Base-by-base conservation (phyloP, 2,329 filamentous ascomycete genomes). In the Neofusicoccum umdonicola region DNA sequence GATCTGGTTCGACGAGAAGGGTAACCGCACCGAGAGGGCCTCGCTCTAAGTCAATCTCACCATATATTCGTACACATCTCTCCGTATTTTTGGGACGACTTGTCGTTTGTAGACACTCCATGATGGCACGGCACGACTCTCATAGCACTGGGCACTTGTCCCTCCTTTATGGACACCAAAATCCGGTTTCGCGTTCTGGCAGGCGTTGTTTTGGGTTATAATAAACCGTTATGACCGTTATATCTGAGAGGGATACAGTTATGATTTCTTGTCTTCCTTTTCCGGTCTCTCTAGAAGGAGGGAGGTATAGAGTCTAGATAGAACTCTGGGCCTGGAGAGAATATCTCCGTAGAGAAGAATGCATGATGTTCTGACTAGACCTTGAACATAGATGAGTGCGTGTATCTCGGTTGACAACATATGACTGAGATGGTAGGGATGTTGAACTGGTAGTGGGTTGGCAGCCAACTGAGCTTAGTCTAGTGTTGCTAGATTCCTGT, bases 1-100 rank as follows among this genome's bases (percentile, higher is more conserved):
- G 78, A 78, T 82, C 52, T 74, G 73, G 58, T 90, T 89, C 69
- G 83, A 88, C 71, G 81, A 84, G 73, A 75, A 73, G 47, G 85
- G 86, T 6, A 78, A 77, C 22, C 74, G 81, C 56, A 72, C 82
- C 31, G 69, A 68, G 64, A 70, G 69, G 66, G 72, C 79, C 22
- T 76, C 70, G 67, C 68, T 81, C 67, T 82, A 75, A 60, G 4
- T 3, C 3, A 34, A 42, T 31, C 27, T 7, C 5, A 31, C 27
- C 11, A 12, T 6, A 34, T 15, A 34, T 58, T 19, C 12, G 42
- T 45, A 3, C 52, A 9, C 22, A 44, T 39, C 9, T 5, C 6
- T 42, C 12, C 31, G 12, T 19, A 37, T 31, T 22, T 31, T 19
- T n/a, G 27, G 3, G 31, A 35, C 22, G 54, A 34, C 12, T 7